These are phyloP conservation scores for Solanum chilense DNA, from an alignment of 257 asterid genomes.

Conservation along the genomic window DNA sequence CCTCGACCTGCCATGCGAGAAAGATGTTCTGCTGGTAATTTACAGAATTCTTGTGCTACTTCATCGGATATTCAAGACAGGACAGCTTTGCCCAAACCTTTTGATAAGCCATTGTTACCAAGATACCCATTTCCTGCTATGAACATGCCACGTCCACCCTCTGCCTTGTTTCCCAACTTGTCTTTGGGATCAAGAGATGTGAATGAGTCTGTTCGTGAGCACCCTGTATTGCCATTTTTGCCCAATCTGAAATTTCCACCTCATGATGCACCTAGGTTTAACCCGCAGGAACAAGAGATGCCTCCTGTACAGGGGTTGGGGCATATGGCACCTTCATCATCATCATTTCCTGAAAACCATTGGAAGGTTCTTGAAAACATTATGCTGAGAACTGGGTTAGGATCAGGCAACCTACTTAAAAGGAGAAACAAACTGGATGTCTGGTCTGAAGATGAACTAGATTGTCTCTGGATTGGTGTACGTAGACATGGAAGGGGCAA, in stretches of 20 bases:
- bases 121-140: slow-evolving; percentile 47
- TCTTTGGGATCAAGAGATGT: slow-evolving; percentile 75
- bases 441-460: slow-evolving; percentile 98
- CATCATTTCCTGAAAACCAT: slow-evolving; percentile 77
- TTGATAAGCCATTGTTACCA: slow-evolving; percentile 59
- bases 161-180: slow-evolving; percentile 58
- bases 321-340: slow-evolving; percentile 44
- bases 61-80: slow-evolving; percentile 63
- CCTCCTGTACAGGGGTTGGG: slow-evolving; percentile 41
- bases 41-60: slow-evolving; percentile 28
- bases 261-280: slow-evolving; percentile 36
- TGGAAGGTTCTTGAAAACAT: slow-evolving; percentile 74
- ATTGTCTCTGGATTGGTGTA: slow-evolving; percentile 89
- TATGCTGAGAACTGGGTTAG: slow-evolving; percentile 67
- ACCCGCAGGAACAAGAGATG: slow-evolving; percentile 48
- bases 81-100: slow-evolving; percentile 57
- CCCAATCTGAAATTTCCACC: slow-evolving; percentile 58
- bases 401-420: slow-evolving; percentile 35
- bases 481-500: slow-evolving; percentile 91
- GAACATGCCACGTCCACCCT: slow-evolving; percentile 30
- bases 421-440: slow-evolving; percentile 46
- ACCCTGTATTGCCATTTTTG: slow-evolving; percentile 52
- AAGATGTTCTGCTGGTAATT: slow-evolving; percentile 44
- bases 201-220: slow-evolving; percentile 25
- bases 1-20: slow-evolving; percentile 33